Base-by-base conservation (phyloP, 2,329 filamentous ascomycete species). In the Diaporthe citrichinensis region DNA sequence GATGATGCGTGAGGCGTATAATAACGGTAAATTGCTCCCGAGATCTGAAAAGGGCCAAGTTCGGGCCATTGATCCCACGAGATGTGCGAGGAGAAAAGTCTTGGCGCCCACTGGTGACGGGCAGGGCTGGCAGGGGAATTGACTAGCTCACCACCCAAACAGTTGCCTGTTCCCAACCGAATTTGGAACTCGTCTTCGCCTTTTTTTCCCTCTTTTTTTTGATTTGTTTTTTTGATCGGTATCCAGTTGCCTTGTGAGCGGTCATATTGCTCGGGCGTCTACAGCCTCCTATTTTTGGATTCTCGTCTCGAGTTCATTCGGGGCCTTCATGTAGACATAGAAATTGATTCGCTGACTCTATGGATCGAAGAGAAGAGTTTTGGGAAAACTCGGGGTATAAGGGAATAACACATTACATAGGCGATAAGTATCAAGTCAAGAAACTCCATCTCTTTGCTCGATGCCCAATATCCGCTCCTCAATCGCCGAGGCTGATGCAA, bases 401-500 rank as follows among this genome's bases (percentile, higher is more conserved):
- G 49, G 51, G 65, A 39, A 41, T 59, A 51, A 76, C 51, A 74
- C 72, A 76, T 74, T 76, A 76, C 53, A 44, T 59, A 57, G 71
- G 44, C 34, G 59, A 65, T 28, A 69, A 61, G 58, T 69, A 61
- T 57, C 62, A 53, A 69, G 58, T 44, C 36, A 57, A 65, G 55
- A 65, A 73, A 55, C 71, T 53, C 25, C 28, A 55, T 41, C 23
- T 67, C 46, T 51, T 68, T 55, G 41, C 62, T 44, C 51, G 25
- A 44, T 61, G 67, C 25, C 62, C 46, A 53, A 39, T 61, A 17
- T 34, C 51, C 41, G 31, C 15, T 55, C 49, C 49, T 69, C 34
- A 23, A 69, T 69, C 49, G 65, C 65, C 49, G 65, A 55, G 46
- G 61, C 36, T 62, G 58, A 61, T 74, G 74, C 55, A 68, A 71